phyloP scores from a whole-genome alignment of 2,329 filamentous ascomycete species.

The Nakataea oryzae region DNA sequence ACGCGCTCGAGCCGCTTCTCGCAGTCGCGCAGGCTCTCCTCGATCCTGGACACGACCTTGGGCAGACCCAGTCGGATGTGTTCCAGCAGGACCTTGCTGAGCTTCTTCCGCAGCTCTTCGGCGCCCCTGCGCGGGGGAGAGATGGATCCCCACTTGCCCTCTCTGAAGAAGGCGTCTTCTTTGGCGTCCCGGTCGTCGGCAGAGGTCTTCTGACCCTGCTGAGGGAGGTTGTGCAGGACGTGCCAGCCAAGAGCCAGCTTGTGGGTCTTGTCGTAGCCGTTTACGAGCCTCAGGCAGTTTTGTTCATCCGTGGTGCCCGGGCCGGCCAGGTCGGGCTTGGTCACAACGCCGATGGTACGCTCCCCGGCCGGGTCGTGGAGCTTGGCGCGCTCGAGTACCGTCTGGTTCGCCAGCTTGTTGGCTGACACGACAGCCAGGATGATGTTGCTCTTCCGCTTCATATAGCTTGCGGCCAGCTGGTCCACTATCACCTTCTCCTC shows the following conservation, averaged over 20 bases:
- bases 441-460: slow-evolving; percentile 44
- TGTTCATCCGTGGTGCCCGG: slow-evolving; percentile 27
- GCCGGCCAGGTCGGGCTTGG: slow-evolving; percentile 38
- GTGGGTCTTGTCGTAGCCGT: background rate
- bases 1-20: slow-evolving; percentile 10
- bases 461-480: slow-evolving; percentile 42
- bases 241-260: slow-evolving; percentile 42
- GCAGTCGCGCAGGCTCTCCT: slow-evolving; percentile 24
- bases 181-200: slow-evolving; percentile 23
- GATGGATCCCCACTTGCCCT: slow-evolving; percentile 26
- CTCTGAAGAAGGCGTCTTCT: slow-evolving; percentile 32
- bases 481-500: slow-evolving; percentile 32
- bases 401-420: slow-evolving; percentile 42
- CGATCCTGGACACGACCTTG: slow-evolving; percentile 29
- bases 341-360: slow-evolving; percentile 46
- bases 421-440: slow-evolving; percentile 49
- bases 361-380: slow-evolving; percentile 15
- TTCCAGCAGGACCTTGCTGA: slow-evolving; percentile 37
- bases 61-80: slow-evolving; percentile 38
- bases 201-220: slow-evolving; percentile 17
- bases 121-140: slow-evolving; percentile 31
- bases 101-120: slow-evolving; percentile 28
- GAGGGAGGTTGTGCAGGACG: slow-evolving; percentile 35
- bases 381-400: slow-evolving; percentile 39
- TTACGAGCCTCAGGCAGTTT: slow-evolving; percentile 17